These are phyloP conservation scores for Cladophialophora exuberans DNA, from an alignment of 2,329 filamentous ascomycete genomes.

Conservation along the genomic window DNA sequence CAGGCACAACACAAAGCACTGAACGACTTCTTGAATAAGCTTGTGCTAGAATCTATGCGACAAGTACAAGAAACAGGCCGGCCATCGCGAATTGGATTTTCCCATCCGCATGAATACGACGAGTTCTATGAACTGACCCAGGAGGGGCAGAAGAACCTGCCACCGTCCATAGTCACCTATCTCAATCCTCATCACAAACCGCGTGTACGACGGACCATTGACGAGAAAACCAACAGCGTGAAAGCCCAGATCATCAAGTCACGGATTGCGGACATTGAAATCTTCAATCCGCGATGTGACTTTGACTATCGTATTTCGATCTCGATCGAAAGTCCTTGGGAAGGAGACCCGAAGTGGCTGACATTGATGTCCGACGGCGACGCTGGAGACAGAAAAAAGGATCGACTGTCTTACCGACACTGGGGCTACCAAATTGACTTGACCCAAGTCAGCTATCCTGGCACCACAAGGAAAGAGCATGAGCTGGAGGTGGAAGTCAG, in stretches of 20 bases:
- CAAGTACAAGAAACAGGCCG: conserved; percentile 58
- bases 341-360: conserved; percentile 65
- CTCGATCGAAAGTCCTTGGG: conserved; percentile 89
- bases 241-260: conserved; percentile 88
- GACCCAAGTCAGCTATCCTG: conserved; percentile 75
- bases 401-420: conserved; percentile 88
- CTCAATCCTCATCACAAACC: conserved; percentile 61
- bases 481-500: conserved; percentile 55
- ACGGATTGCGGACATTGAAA: conserved; percentile 83
- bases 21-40: conserved; percentile 84
- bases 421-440: conserved; percentile 87
- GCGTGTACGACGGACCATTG: conserved; percentile 63
- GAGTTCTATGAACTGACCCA: conserved; percentile 77
- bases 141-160: conserved; percentile 62
- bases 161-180: conserved; percentile 65
- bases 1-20: conserved; percentile 78
- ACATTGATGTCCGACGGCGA: conserved; percentile 48
- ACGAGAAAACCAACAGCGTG: conserved; percentile 71
- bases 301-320: conserved; percentile 94
- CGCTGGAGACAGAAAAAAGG: conserved; percentile 78
- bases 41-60: conserved; percentile 48
- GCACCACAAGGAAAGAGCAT: conserved; percentile 47
- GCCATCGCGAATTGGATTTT: conserved; percentile 73
- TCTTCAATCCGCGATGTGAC: conserved; percentile 74
- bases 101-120: conserved; percentile 81